These are phyloP conservation scores for Starmerella stigmatis DNA, from an alignment of 805 yeast species.

Conservation along the genomic window DNA sequence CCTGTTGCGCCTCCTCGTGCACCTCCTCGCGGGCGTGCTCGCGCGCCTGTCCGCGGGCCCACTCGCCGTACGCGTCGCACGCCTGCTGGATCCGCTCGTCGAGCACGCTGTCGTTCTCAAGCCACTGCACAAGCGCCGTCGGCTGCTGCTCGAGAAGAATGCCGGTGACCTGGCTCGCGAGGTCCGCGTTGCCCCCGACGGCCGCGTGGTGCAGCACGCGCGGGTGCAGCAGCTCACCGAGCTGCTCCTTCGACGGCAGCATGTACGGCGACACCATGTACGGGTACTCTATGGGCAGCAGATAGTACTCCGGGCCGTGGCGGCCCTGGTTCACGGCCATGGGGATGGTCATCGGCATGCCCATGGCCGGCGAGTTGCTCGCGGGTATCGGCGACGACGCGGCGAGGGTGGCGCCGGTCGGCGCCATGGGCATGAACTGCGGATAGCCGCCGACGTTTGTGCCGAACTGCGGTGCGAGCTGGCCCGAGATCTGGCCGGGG, in stretches of 20 bases:
- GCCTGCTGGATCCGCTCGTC: conserved; percentile 84
- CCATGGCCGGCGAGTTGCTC: neutral
- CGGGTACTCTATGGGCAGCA: conserved; percentile 1
- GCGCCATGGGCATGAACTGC: neutral
- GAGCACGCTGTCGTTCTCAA: conserved; percentile 75
- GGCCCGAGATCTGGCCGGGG: neutral
- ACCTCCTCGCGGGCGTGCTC: no score
- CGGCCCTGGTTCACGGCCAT: conserved; percentile 1
- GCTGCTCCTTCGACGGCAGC: conserved; percentile 5
- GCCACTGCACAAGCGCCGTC: conserved; percentile 70
- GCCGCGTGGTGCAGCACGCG: conserved; percentile 68
- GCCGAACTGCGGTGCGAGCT: neutral
- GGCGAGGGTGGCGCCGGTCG: neutral
- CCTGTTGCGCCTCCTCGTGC: no score
- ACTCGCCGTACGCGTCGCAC: conserved; percentile 59
- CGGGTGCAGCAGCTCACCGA: conserved; percentile 90
- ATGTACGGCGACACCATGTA: conserved; percentile 1
- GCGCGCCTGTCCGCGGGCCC: neutral
- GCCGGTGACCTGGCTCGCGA: conserved; percentile 92
- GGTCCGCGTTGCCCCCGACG: conserved; percentile 64
- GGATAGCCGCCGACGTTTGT: conserved; percentile 1
- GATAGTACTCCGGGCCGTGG: conserved; percentile 1
- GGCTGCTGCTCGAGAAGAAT: conserved; percentile 87
- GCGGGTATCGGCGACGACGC: neutral
- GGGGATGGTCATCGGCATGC: neutral